A percentile compares a stretch with the other conserved stretches of the same genome.
phyloP scores from a whole-genome alignment of 108 stramenopile species.

The Cylindrotheca fusiformis region DNA sequence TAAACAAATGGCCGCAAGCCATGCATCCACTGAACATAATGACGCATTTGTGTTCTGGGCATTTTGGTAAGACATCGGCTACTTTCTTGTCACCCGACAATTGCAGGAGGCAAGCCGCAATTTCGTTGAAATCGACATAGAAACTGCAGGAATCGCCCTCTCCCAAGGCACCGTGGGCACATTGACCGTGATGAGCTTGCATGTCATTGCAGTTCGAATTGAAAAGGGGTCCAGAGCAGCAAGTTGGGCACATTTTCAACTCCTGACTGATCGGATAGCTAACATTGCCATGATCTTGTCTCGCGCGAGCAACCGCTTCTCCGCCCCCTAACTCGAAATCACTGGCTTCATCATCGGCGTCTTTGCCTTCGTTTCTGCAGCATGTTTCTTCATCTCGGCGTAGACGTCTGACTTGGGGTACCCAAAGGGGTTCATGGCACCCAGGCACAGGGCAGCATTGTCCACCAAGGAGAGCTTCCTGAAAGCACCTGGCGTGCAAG shows the following conservation, averaged over 20 bases:
- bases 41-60: neutral
- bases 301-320: neutral
- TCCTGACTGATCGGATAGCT: neutral
- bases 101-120: neutral
- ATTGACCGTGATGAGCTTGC: neutral
- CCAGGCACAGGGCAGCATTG: neutral
- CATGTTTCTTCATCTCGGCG: neutral
- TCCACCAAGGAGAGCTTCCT: neutral
- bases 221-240: neutral
- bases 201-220: neutral
- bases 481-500: neutral
- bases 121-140: neutral
- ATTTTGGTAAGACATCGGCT: neutral
- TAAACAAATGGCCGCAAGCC: neutral
- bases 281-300: neutral
- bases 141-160: neutral
- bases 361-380: neutral
- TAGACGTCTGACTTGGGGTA: neutral
- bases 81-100: neutral
- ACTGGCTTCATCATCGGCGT: neutral
- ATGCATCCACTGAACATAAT: constrained; percentile 1
- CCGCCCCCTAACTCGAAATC: neutral
- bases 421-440: neutral
- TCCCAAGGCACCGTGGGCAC: neutral
- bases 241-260: neutral